Conservation (phyloP, 2,329 filamentous ascomycete species). For the Fusarium nurragi region DNA sequence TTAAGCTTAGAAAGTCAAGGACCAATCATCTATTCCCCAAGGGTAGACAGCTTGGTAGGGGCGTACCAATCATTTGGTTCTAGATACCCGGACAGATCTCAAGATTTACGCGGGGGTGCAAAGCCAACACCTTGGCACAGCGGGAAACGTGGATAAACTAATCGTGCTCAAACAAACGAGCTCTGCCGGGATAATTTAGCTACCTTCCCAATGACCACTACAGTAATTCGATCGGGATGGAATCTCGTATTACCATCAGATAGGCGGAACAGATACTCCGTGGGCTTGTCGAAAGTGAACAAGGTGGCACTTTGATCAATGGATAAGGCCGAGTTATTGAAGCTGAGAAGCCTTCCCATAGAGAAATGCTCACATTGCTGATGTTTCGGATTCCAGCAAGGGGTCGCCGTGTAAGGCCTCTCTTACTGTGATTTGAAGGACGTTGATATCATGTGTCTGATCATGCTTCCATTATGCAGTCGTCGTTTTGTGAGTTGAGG, state of each 20-base stretch:
- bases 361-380: not conserved
- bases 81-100: slow-evolving; percentile 1
- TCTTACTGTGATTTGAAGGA: not conserved
- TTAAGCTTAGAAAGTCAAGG: slow-evolving; percentile 1
- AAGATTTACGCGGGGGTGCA: not conserved
- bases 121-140: slow-evolving; percentile 22
- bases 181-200: not conserved
- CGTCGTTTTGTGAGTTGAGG: too few species aligned
- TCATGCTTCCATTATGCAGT: too few species aligned
- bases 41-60: not conserved
- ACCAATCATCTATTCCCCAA: slow-evolving; percentile 6
- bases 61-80: not conserved
- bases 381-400: too few species aligned
- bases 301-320: not conserved
- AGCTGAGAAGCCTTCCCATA: not conserved
- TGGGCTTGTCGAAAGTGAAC: not conserved
- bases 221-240: not conserved
- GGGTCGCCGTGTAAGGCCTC: too few species aligned
- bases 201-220: not conserved
- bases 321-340: not conserved
- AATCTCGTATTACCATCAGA: not conserved
- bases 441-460: too few species aligned
- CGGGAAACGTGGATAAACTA: not conserved
- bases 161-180: not conserved
- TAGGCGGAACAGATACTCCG: not conserved